These are phyloP conservation scores for Metahyphopichia silvanorum DNA, from an alignment of 805 yeast genomes.

Conservation along the genomic window DNA sequence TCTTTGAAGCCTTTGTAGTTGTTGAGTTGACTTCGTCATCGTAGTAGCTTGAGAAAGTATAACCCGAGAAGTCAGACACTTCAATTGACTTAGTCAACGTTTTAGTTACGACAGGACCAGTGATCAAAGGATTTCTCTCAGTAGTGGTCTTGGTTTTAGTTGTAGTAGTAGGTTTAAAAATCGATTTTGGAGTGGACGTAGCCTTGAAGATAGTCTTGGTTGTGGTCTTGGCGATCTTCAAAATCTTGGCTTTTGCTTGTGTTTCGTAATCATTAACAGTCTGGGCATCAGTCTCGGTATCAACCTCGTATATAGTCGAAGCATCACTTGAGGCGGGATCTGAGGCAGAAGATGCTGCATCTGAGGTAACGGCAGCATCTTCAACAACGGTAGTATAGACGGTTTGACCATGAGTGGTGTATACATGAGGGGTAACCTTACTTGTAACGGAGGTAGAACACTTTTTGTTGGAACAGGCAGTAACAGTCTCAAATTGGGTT, in stretches of 20 bases:
- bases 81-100: slow-evolving; percentile 21
- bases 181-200: slow-evolving; percentile 19
- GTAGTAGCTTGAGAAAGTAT: neutral
- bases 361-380: slow-evolving; percentile 1
- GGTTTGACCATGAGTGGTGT: slow-evolving; percentile 12
- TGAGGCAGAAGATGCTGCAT: neutral
- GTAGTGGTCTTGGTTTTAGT: slow-evolving; percentile 18
- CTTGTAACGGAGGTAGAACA: slow-evolving; percentile 9
- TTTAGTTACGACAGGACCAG: slow-evolving; percentile 20
- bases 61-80: slow-evolving; percentile 4
- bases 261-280: slow-evolving; percentile 1
- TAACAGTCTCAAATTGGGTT: slow-evolving; percentile 11
- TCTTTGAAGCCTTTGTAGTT: slow-evolving; percentile 1
- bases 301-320: slow-evolving; percentile 11
- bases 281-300: slow-evolving; percentile 16
- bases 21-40: slow-evolving; percentile 2
- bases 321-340: neutral
- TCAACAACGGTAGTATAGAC: slow-evolving; percentile 10
- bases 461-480: slow-evolving; percentile 10
- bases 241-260: slow-evolving; percentile 5
- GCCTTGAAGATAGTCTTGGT: slow-evolving; percentile 22
- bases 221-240: slow-evolving; percentile 23
- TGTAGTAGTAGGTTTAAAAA: slow-evolving; percentile 18
- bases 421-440: slow-evolving; percentile 9
- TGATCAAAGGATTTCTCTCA: slow-evolving; percentile 24